A percentile compares a stretch with the other conserved stretches of the same genome.
These are phyloP conservation scores for Aspergillus tamarii DNA, from an alignment of 2,329 filamentous ascomycete genomes.

Conservation along the genomic window DNA sequence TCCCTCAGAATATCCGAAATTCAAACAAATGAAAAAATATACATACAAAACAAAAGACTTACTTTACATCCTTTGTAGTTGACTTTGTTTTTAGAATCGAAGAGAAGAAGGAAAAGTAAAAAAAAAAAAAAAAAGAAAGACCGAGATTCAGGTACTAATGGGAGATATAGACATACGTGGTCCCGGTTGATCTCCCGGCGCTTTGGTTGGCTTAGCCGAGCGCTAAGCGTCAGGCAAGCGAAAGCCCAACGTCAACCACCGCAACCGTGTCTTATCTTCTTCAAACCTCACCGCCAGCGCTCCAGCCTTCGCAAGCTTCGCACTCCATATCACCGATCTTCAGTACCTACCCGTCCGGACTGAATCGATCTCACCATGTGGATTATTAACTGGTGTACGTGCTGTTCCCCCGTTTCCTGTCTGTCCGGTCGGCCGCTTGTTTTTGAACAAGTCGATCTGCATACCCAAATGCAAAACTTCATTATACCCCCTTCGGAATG, in stretches of 20 bases:
- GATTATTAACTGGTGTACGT: constrained; percentile 93
- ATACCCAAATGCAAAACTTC: constrained; percentile 7
- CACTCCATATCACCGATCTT: constrained; percentile 8
- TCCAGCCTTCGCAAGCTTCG: constrained; percentile 11
- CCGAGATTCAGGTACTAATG: too few relatives aligned
- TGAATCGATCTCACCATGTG: constrained; percentile 64
- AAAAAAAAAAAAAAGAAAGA: too few relatives aligned
- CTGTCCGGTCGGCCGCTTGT: constrained; percentile 5
- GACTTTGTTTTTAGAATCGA: too few relatives aligned
- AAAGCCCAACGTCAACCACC: constrained; percentile 25
- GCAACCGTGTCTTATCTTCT: constrained; percentile 32
- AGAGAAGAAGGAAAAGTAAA: too few relatives aligned
- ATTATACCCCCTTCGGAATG: neutral
- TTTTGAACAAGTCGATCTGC: constrained; percentile 6
- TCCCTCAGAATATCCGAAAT: neutral
- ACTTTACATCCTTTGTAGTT: too few relatives aligned
- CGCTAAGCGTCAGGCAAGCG: constrained; percentile 25
- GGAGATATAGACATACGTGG: neutral
- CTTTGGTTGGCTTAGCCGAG: constrained; percentile 13
- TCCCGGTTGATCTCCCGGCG: constrained; percentile 15
- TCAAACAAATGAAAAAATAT: constrained; percentile 12
- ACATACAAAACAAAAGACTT: neutral
- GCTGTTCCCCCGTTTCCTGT: constrained; percentile 10
- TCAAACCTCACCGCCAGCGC: constrained; percentile 22
- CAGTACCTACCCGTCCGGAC: constrained; percentile 6